phyloP scores from a whole-genome alignment of 371 early-diverging fungal species.

The Phascolomyces articulosus region DNA sequence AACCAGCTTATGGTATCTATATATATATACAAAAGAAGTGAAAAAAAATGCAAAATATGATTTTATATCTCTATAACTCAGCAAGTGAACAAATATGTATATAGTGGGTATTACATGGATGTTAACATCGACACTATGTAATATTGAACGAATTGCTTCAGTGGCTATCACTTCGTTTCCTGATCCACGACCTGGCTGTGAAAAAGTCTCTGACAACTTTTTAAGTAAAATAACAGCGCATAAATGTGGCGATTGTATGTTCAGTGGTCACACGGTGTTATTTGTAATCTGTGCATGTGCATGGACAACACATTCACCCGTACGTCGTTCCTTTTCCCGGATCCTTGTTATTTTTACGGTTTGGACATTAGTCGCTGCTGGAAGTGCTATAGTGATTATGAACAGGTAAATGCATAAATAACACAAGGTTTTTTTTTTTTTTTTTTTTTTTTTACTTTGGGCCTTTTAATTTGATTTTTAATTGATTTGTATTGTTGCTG shows the following conservation, averaged over 20 bases:
- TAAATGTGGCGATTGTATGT: conserved; percentile 16
- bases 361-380: conserved; percentile 1
- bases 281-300: conserved; percentile 14
- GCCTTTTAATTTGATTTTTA: too few relatives aligned
- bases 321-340: not conserved
- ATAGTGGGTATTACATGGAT: conserved; percentile 6
- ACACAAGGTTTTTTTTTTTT: too few relatives aligned
- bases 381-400: conserved; percentile 8
- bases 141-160: conserved; percentile 2
- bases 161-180: conserved; percentile 8
- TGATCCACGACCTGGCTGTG: conserved; percentile 9
- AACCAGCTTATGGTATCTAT: not conserved
- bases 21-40: too few relatives aligned
- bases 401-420: not conserved
- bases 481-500: too few relatives aligned
- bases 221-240: conserved; percentile 5
- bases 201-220: conserved; percentile 7
- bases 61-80: too few relatives aligned
- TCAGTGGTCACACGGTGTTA: conserved; percentile 9
- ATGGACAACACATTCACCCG: conserved; percentile 7
- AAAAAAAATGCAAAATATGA: too few relatives aligned
- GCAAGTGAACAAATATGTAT: not conserved
- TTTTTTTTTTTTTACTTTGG: too few relatives aligned
- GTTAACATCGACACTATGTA: conserved; percentile 12
- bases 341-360: not conserved